Base-by-base conservation (phyloP, 1,139 yeast genomes). In the Kurtzmaniella natalensis region DNA sequence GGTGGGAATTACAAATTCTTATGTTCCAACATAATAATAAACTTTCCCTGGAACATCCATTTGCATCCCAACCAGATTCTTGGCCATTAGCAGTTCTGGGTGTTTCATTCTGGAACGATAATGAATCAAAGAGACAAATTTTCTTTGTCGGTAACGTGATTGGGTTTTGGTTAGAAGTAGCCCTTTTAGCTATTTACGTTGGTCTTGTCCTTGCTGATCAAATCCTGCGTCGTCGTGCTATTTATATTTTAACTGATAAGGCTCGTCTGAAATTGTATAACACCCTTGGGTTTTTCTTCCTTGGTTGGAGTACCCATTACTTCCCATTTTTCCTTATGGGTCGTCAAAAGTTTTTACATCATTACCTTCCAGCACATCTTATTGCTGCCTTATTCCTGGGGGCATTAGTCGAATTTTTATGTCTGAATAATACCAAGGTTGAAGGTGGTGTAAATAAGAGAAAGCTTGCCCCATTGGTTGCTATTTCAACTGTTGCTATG, bases 81-180 rank as follows among this genome's bases (percentile, higher is more conserved):
- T 92, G 99, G 99, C 98, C 98, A n/a, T 72, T 86, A 46, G 76
- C 94, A 30, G 61, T 83, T 36, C 76, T 86, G 10, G 99, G 99
- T 46, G 96, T 92, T 20, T 87, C 96, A 1, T 92, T 92, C 72
- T 92, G 97, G 96, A 88, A 94, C 30, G 80, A 86, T 41, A 78
- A 78, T 41, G 68, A 62, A 3, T 55, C 54, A 38, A 75, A 68
- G 45, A 68, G 66, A 50, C 98, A 94, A 61, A 88, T 92, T 38
- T 94, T 81, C 61, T 86, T 92, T 59, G 46, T 37, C 37, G 98
- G 98, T 42, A 92, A 94, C 61, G 72, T 86, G 38, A 62, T 86
- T 45, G 98, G 96, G 9, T 94, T 94, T 83, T 87, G 95, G 94
- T 55, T 86, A 36, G 88, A 88, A 61, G 79, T 81, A 20, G 61